phyloP scores from a whole-genome alignment of 75 land plant genomes.

The Ceratopteris richardii region DNA sequence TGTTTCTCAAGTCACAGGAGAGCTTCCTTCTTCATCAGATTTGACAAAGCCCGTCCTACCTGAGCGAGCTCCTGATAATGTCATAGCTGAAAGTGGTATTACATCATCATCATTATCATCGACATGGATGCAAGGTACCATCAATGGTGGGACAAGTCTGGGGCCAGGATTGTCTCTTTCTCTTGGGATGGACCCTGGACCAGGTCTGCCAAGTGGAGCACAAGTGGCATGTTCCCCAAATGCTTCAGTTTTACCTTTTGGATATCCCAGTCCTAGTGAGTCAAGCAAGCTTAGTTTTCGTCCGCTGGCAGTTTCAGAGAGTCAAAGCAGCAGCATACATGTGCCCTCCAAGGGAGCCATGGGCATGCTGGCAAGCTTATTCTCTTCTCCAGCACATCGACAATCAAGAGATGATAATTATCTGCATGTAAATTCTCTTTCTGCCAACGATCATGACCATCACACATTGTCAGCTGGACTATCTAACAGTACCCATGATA shows the following conservation, averaged over 20 bases:
- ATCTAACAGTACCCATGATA: no score
- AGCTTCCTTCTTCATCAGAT: no score
- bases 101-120: conserved; percentile 8
- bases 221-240: conserved; percentile 5
- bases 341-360: conserved; percentile 11
- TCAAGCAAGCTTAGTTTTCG: no score
- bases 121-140: conserved; percentile 12
- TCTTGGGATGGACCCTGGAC: conserved; percentile 21
- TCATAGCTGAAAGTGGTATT: conserved; percentile 10
- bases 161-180: conserved; percentile 23
- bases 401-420: no score
- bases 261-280: no score
- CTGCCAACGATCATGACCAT: no score
- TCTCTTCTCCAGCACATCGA: conserved; percentile 12
- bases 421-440: no score
- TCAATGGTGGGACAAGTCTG: conserved; percentile 1
- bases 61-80: not conserved
- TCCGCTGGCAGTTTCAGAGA: no score
- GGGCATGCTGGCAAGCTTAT: conserved; percentile 19
- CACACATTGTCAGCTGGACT: no score
- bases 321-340: conserved; percentile 1
- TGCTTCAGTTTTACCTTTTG: no score
- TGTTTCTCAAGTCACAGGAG: no score
- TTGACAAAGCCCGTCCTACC: not conserved
- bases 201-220: conserved; percentile 18